Conservation (phyloP, 495 filamentous ascomycete genomes). For the Tuber magnatum region DNA sequence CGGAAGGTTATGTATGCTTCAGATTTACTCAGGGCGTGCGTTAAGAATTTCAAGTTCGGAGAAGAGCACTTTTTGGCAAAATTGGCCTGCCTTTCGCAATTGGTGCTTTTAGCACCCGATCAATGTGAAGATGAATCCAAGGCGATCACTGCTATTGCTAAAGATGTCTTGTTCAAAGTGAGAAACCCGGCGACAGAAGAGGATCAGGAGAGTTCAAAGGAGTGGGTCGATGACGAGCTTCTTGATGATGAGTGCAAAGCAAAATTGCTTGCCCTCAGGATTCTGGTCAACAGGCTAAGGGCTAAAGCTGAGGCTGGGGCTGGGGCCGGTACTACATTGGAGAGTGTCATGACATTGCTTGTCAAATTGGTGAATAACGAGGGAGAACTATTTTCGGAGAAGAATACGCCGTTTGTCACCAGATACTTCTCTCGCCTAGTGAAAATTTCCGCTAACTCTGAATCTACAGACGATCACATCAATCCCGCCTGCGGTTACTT, state of each 20-base stretch:
- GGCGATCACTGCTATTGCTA: conserved; percentile 68
- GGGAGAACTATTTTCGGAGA: conserved; percentile 69
- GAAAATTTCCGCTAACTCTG: conserved; percentile 1
- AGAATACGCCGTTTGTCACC: conserved; percentile 54
- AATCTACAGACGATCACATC: conserved; percentile 50
- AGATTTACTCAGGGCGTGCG: conserved; percentile 67
- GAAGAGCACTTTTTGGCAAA: conserved; percentile 71
- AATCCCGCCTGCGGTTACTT: conserved; percentile 66
- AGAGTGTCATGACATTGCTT: conserved; percentile 67
- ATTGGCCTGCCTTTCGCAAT: conserved; percentile 72
- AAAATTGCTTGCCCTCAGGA: conserved; percentile 81
- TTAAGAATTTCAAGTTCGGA: conserved; percentile 70
- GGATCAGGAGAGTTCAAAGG: conserved; percentile 43
- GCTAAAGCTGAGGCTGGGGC: conserved; percentile 48
- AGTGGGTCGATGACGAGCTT: conserved; percentile 61
- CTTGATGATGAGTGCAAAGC: conserved; percentile 74
- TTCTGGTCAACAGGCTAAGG: conserved; percentile 78
- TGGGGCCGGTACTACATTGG: conserved; percentile 10
- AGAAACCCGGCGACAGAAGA: conserved; percentile 51
- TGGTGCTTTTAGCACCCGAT: conserved; percentile 68
- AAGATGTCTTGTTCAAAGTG: conserved; percentile 64
- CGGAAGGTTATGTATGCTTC: conserved; percentile 80
- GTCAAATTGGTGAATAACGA: conserved; percentile 55
- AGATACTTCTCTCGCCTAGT: not conserved
- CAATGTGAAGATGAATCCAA: conserved; percentile 67